A percentile compares a stretch with the other conserved stretches of the same genome.
phyloP scores from a whole-genome alignment of 2,329 filamentous ascomycete species.

The Moelleriella libera region DNA sequence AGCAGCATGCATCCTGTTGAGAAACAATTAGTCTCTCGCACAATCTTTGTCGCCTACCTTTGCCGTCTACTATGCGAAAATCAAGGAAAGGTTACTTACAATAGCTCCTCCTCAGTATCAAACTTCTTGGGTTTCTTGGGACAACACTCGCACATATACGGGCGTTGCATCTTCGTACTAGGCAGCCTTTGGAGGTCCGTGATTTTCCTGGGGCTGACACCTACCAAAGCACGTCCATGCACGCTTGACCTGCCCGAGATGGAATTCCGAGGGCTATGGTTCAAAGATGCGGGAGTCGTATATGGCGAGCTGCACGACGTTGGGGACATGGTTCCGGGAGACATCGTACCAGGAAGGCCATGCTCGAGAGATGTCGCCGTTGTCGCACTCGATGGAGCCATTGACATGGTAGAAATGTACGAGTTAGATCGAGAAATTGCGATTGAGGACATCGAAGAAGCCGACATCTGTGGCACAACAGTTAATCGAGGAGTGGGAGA shows the following conservation, averaged over 20 bases:
- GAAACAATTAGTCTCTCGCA: background rate
- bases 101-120: slow-evolving; percentile 67
- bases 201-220: slow-evolving; percentile 36
- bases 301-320: slow-evolving; percentile 35
- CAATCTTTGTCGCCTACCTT: background rate
- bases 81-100: slow-evolving; percentile 37
- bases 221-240: slow-evolving; percentile 32
- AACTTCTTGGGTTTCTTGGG: slow-evolving; percentile 97
- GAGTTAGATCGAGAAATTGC: slow-evolving; percentile 28
- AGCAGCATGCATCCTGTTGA: slow-evolving; percentile 62
- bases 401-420: slow-evolving; percentile 30
- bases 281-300: slow-evolving; percentile 30
- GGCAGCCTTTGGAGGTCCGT: slow-evolving; percentile 32
- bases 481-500: slow-evolving; percentile 37
- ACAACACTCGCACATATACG: slow-evolving; percentile 77
- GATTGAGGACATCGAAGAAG: slow-evolving; percentile 28
- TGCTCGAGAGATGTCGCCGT: slow-evolving; percentile 30
- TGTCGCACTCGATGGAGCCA: slow-evolving; percentile 26
- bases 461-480: slow-evolving; percentile 27
- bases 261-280: slow-evolving; percentile 33
- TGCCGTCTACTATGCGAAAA: too few species aligned
- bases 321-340: slow-evolving; percentile 35
- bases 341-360: slow-evolving; percentile 29
- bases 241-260: slow-evolving; percentile 22
- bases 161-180: slow-evolving; percentile 35